Conservation (phyloP, 495 filamentous ascomycete genomes). For the Penicillium turbatum region DNA sequence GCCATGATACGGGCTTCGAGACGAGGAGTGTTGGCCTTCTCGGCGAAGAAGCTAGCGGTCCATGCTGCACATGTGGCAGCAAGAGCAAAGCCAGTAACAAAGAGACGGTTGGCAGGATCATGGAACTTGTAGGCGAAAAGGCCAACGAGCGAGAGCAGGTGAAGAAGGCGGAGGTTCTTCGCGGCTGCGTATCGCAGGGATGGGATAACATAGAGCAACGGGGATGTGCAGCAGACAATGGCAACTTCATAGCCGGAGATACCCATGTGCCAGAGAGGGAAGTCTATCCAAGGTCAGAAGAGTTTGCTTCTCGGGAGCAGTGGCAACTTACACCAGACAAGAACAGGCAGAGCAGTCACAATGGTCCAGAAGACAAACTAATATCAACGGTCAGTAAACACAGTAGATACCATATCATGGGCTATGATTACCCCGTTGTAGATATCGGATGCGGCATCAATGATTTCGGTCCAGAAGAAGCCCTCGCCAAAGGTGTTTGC, state of each 20-base stretch:
- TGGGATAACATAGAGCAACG: slow-evolving; percentile 70
- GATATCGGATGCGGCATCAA: slow-evolving; percentile 82
- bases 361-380: slow-evolving; percentile 96
- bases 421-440: slow-evolving; percentile 72
- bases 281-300: slow-evolving; percentile 54
- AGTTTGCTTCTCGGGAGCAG: neutral
- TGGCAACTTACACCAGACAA: slow-evolving; percentile 83
- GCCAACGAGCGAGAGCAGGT: slow-evolving; percentile 73
- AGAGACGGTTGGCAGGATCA: slow-evolving; percentile 71
- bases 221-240: slow-evolving; percentile 78
- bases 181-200: slow-evolving; percentile 63
- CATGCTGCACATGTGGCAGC: slow-evolving; percentile 73
- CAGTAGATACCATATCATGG: no score
- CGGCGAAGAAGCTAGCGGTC: slow-evolving; percentile 73
- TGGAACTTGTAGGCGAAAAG: slow-evolving; percentile 75
- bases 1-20: slow-evolving; percentile 78
- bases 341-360: slow-evolving; percentile 79
- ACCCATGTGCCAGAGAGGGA: slow-evolving; percentile 99
- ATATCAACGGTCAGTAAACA: slow-evolving; percentile 19
- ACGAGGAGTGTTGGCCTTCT: slow-evolving; percentile 64
- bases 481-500: slow-evolving; percentile 63
- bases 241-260: slow-evolving; percentile 94
- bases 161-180: slow-evolving; percentile 62
- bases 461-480: slow-evolving; percentile 68
- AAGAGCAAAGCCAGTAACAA: slow-evolving; percentile 74